A percentile compares a stretch with the other conserved stretches of the same genome.
Conservation (phyloP, 2,329 filamentous ascomycete genomes). For the Trichophyton mentagrophytes region DNA sequence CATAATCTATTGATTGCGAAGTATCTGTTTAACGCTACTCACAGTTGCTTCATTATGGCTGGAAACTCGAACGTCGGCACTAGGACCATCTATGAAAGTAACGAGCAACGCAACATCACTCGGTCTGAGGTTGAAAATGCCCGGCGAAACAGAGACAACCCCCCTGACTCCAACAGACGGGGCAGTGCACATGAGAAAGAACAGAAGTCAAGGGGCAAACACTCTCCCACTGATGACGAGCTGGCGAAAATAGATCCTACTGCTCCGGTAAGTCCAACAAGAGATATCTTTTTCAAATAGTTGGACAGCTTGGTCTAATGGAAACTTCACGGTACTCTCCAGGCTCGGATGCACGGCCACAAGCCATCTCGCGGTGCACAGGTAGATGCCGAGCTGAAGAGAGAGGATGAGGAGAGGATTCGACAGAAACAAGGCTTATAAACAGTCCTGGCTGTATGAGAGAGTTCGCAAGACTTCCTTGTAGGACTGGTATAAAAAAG, state of each 20-base stretch:
- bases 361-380: slow-evolving; percentile 35
- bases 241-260: slow-evolving; percentile 28
- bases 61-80: slow-evolving; percentile 55
- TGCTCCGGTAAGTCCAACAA: slow-evolving; percentile 51
- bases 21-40: background rate
- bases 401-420: slow-evolving; percentile 33
- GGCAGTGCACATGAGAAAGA: slow-evolving; percentile 12
- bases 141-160: slow-evolving; percentile 58
- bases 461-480: background rate
- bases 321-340: slow-evolving; percentile 9
- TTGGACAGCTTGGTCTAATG: background rate
- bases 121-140: slow-evolving; percentile 40
- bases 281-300: background rate
- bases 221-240: slow-evolving; percentile 31
- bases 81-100: slow-evolving; percentile 55
- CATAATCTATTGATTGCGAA: background rate
- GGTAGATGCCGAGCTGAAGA: slow-evolving; percentile 34
- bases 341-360: slow-evolving; percentile 37
- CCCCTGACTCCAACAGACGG: slow-evolving; percentile 27
- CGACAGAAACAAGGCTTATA: slow-evolving; percentile 28
- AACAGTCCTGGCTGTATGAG: background rate
- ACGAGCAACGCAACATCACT: slow-evolving; percentile 58
- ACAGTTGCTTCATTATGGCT: slow-evolving; percentile 31
- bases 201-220: slow-evolving; percentile 4
- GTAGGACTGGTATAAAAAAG: background rate